Base-by-base conservation (phyloP, 1,139 yeast genomes). In the Yamadazyma triangularis region DNA sequence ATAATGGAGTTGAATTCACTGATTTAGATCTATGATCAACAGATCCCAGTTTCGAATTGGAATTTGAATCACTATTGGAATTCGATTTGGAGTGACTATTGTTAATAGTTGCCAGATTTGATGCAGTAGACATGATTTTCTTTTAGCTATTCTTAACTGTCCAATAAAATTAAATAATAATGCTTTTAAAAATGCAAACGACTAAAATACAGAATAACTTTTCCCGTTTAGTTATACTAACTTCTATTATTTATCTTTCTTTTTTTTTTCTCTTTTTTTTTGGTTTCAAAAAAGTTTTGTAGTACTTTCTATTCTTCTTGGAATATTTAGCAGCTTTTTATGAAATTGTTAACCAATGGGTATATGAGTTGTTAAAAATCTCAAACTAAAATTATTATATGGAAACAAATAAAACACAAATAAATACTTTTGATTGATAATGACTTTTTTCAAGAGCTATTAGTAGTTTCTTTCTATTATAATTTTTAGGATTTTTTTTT, bases 1-100 rank as follows among this genome's bases (percentile, higher is more conserved):
- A 26, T 23, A 32, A 28, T 12, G 35, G 35, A 12, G 35, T 32
- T 4, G 32, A 25, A 14, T 19, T 32, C n/a, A 29, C 28, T 15
- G 35, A 32, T 19, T 22, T 25, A 4, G 30, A 30, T 8, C 11
- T 14, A 14, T 24, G 9, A 9, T 18, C 20, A 18, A 18, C 20
- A 7, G 20, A 9, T 9, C 9, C 9, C 9, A 7, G 20, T 18
- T 18, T 24, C 26, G n/a, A 10, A 24, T 16, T 12, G n/a, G 22
- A 7, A n/a, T n/a, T n/a, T n/a, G n/a, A n/a, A n/a, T n/a, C n/a
- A n/a, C n/a, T n/a, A n/a, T n/a, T n/a, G 13, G 25, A 13, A 24
- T 24, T 12, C 11, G 30, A 28, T 9, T 18, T 18, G 6, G 6
- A 9, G 20, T 18, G 20, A 18, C 8, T 7, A 18, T 18, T 18